These are phyloP conservation scores for Croton laevigatus DNA, from an alignment of 441 rosid species.

Conservation along the genomic window DNA sequence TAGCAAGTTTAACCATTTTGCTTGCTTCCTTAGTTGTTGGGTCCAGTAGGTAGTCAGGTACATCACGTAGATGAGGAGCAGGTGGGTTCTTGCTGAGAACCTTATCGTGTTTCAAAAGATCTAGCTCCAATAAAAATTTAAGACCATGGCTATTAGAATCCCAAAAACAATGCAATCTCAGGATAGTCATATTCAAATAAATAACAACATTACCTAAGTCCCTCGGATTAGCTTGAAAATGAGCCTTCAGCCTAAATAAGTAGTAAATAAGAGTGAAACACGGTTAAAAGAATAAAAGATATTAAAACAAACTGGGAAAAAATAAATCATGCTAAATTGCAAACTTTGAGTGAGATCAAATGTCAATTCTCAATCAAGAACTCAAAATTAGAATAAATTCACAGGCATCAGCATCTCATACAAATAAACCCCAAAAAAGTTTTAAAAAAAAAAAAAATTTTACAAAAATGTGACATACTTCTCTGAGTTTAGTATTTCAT, in stretches of 20 bases:
- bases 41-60: conserved; percentile 80
- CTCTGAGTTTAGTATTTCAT: conserved; percentile 86
- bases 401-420: neutral
- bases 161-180: neutral
- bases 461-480: conserved; percentile 29
- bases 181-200: neutral
- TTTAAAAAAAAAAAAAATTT: neutral
- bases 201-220: conserved; percentile 51
- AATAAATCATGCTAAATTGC: neutral
- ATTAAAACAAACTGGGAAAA: too few relatives aligned
- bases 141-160: neutral
- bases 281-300: neutral
- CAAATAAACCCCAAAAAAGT: neutral
- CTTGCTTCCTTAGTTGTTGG: conserved; percentile 75
- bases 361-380: neutral
- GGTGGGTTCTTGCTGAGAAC: conserved; percentile 62
- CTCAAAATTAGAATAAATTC: neutral
- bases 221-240: conserved; percentile 83
- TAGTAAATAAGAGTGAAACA: neutral
- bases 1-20: conserved; percentile 77
- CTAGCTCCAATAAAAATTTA: conserved; percentile 35
- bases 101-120: conserved; percentile 84
- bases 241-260: conserved; percentile 70
- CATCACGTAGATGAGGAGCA: conserved; percentile 65
- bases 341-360: neutral